Percentiles rank a stretch among this genome's conserved stretches.
phyloP scores from a whole-genome alignment of 2,329 filamentous ascomycete species.

The Pseudodiploospora longispora region DNA sequence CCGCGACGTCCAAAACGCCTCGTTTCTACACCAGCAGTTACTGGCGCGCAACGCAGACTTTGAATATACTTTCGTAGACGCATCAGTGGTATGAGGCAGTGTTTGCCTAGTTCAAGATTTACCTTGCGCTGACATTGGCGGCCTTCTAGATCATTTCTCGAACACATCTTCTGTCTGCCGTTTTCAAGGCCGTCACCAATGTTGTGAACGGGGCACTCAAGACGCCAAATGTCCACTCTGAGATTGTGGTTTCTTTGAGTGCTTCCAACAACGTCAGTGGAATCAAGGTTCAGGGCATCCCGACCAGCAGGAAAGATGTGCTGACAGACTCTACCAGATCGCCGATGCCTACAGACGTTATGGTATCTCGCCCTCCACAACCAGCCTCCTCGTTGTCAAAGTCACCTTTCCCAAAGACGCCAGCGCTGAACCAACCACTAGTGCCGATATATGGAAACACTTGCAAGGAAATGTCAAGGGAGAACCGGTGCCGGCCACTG shows the following conservation, averaged over 20 bases:
- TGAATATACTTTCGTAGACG: slow-evolving; percentile 92
- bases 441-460: slow-evolving; percentile 49
- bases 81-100: slow-evolving; percentile 52
- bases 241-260: slow-evolving; percentile 74
- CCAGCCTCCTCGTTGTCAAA: slow-evolving; percentile 72
- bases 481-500: slow-evolving; percentile 47
- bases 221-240: slow-evolving; percentile 81
- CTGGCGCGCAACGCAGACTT: slow-evolving; percentile 76
- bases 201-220: slow-evolving; percentile 54
- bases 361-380: slow-evolving; percentile 66
- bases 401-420: slow-evolving; percentile 47
- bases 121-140: background rate
- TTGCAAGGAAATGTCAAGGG: slow-evolving; percentile 56
- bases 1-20: slow-evolving; percentile 65
- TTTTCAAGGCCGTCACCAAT: slow-evolving; percentile 68
- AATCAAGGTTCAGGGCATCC: background rate
- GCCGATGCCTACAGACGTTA: slow-evolving; percentile 85
- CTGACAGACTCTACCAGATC: slow-evolving; percentile 49
- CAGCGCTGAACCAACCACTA: slow-evolving; percentile 32
- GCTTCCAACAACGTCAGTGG: slow-evolving; percentile 67
- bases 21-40: slow-evolving; percentile 73
- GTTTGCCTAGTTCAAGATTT: background rate
- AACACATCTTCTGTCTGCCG: slow-evolving; percentile 64
- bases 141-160: slow-evolving; percentile 58
- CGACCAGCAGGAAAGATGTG: slow-evolving; percentile 4